Conservation (phyloP, 192 early-diverging fungal species). For the Phlyctochytrium arcticum region DNA sequence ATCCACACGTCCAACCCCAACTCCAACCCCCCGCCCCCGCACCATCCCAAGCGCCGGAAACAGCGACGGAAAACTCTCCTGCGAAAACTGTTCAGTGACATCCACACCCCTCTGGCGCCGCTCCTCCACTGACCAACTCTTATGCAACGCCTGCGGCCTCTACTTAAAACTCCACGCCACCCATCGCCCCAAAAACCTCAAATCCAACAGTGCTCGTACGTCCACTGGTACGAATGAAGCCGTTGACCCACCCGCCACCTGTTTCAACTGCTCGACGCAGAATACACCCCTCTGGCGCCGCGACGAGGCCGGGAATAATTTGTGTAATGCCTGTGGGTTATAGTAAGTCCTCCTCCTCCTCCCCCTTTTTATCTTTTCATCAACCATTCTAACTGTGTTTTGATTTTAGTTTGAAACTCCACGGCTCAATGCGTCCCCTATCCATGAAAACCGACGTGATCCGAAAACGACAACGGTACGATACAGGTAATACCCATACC, state of each 20-base stretch:
- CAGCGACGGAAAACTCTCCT: conserved; percentile 15
- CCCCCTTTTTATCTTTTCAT: no score
- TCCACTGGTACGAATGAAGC: background rate
- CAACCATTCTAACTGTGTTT: no score
- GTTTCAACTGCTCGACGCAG: conserved; percentile 78
- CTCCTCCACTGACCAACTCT: conserved; percentile 10
- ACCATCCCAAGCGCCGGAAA: conserved; percentile 1
- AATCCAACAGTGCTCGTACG: conserved; percentile 6
- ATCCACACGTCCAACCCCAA: background rate
- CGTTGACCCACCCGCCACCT: conserved; percentile 38
- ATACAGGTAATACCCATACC: no score
- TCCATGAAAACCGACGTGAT: conserved; percentile 86
- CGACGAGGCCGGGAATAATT: conserved; percentile 74
- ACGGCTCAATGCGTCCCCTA: conserved; percentile 82
- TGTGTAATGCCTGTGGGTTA: conserved; percentile 95
- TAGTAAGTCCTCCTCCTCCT: conserved; percentile 34
- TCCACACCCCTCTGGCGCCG: conserved; percentile 35
- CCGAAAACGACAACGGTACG: conserved; percentile 61
- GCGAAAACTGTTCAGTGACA: conserved; percentile 30
- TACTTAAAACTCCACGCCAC: conserved; percentile 36
- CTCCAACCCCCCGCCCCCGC: background rate
- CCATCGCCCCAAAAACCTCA: conserved; percentile 32
- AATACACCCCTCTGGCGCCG: conserved; percentile 83
- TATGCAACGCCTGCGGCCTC: conserved; percentile 36
- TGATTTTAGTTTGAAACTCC: conserved; percentile 63